Percentiles rank a stretch among this genome's conserved stretches.
Evolutionary conservation across 371 early-diverging fungal species (phyloP).

Genomic region (Mucor indicus): DNA sequence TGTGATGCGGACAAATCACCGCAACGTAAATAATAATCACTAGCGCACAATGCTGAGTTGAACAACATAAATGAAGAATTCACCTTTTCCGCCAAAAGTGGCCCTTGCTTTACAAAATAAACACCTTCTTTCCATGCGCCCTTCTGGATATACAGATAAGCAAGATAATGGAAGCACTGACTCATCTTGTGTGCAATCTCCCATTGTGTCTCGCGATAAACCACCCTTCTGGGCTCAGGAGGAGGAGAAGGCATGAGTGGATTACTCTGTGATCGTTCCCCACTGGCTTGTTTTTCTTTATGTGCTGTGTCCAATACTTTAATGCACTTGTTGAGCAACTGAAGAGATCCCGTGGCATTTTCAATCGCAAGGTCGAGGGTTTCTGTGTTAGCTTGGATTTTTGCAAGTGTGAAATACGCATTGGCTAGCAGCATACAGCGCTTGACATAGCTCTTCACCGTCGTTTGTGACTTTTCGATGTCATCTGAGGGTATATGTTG

Average conservation of each 20-base stretch:
- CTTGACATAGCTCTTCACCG: slow-evolving; percentile 1
- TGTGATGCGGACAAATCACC: slow-evolving; percentile 45
- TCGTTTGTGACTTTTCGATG: neutral
- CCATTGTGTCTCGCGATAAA: slow-evolving; percentile 43
- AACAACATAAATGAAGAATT: slow-evolving; percentile 42
- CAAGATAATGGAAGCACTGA: slow-evolving; percentile 50
- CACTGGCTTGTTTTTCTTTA: neutral
- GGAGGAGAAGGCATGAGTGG: slow-evolving; percentile 2
- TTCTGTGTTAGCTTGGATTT: slow-evolving; percentile 3
- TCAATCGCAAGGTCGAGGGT: slow-evolving; percentile 12
- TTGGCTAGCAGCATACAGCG: slow-evolving; percentile 14
- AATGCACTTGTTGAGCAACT: slow-evolving; percentile 7
- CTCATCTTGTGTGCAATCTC: slow-evolving; percentile 42
- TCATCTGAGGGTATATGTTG: neutral
- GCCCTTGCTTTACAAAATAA: slow-evolving; percentile 63
- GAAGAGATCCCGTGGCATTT: slow-evolving; percentile 2
- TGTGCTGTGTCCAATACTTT: slow-evolving; percentile 1
- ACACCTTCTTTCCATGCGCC: slow-evolving; percentile 71
- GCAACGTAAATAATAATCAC: slow-evolving; percentile 53
- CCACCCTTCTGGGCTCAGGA: slow-evolving; percentile 3
- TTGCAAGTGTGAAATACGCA: slow-evolving; percentile 1
- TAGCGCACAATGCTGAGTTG: slow-evolving; percentile 45
- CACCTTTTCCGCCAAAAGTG: slow-evolving; percentile 48
- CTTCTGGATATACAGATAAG: slow-evolving; percentile 50
- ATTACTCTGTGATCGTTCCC: neutral